A percentile compares a stretch with the other conserved stretches of the same genome.
Conservation (phyloP, 2,329 filamentous ascomycete genomes). For the Fusarium sp. region DNA sequence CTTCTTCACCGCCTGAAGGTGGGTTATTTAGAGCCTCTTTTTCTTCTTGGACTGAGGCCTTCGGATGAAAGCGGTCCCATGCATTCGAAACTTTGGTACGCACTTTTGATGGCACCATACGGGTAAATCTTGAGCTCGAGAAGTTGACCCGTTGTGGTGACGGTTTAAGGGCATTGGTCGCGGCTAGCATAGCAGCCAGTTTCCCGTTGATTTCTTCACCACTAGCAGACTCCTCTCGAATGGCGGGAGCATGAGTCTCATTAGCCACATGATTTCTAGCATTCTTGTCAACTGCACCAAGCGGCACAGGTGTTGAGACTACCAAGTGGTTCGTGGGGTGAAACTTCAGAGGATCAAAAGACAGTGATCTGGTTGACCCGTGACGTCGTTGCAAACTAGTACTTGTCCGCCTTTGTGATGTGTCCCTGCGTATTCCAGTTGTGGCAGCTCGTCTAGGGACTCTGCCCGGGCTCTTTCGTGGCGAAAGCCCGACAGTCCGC, state of each 20-base stretch:
- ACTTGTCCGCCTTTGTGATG: constrained; percentile 30
- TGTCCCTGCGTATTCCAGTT: constrained; percentile 21
- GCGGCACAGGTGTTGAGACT: constrained; percentile 19
- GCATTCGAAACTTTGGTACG: constrained; percentile 54
- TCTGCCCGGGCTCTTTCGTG: constrained; percentile 7
- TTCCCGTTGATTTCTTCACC: constrained; percentile 53
- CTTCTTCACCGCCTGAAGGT: background rate
- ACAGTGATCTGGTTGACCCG: constrained; percentile 24
- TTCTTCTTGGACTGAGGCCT: constrained; percentile 44
- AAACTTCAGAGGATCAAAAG: constrained; percentile 40
- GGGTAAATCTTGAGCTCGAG: constrained; percentile 45
- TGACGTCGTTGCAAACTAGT: constrained; percentile 31
- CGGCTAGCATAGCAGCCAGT: constrained; percentile 55
- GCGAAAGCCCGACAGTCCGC: constrained; percentile 28
- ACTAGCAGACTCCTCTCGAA: constrained; percentile 8
- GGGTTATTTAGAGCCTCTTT: constrained; percentile 11
- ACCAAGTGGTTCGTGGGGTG: constrained; percentile 30
- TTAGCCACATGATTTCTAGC: constrained; percentile 7
- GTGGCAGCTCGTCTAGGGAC: constrained; percentile 33
- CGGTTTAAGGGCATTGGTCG: constrained; percentile 54
- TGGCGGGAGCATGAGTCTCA: background rate
- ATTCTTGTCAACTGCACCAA: constrained; percentile 34
- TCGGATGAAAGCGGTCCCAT: constrained; percentile 52
- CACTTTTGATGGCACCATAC: constrained; percentile 50
- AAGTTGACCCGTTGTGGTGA: constrained; percentile 23